Base-by-base conservation (phyloP, 2,329 filamentous ascomycete species). In the Alternaria solani region DNA sequence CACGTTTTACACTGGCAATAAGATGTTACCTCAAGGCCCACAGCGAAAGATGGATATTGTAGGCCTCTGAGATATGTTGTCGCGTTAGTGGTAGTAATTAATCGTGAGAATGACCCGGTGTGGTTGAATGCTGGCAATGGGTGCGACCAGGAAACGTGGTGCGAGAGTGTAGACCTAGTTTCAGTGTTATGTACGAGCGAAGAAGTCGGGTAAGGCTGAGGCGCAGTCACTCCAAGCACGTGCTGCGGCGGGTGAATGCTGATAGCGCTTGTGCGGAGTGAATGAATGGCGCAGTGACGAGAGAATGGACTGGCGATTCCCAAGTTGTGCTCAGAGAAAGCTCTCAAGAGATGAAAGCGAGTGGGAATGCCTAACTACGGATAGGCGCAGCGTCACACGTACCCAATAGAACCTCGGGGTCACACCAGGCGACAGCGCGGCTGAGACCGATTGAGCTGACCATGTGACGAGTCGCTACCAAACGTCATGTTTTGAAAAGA, bases 391-490 rank as follows among this genome's bases (percentile, higher is more conserved):
- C 14, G 3, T 4, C 11, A 49, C 34, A 48, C 20, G 36, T 47
- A 25, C 43, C 56, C 49, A 58, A 58, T 54, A 16, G 20, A 34
- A 42, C 16, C 30, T 49, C 32, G 18, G 36, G 8, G 49, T 36
- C 20, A 54, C 49, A 58, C 26, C 54, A 58, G 51, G 42, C 49
- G 56, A 48, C 30, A 51, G 36, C 3, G 46, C 46, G 46, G 46
- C 43, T 46, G 43, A 46, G 25, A 46, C 43, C 8, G 23, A 23
- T 49, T 38, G 32, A 32, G 46, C 30, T 36, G 46, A 49, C 20
- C 46, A 38, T 49, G 46, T 49, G 32, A 38, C 46, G 32, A 25
- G 39, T 38, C 14, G 32, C 5, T 49, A 32, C 46, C 46, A 25
- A 20, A 11, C 39, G 25, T 25, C 39, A 42, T 42, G 4, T 25